A percentile compares a stretch with the other conserved stretches of the same genome.
Conservation (phyloP, 129 eudicot species). For the sunflower (Helianthus annuus) region DNA sequence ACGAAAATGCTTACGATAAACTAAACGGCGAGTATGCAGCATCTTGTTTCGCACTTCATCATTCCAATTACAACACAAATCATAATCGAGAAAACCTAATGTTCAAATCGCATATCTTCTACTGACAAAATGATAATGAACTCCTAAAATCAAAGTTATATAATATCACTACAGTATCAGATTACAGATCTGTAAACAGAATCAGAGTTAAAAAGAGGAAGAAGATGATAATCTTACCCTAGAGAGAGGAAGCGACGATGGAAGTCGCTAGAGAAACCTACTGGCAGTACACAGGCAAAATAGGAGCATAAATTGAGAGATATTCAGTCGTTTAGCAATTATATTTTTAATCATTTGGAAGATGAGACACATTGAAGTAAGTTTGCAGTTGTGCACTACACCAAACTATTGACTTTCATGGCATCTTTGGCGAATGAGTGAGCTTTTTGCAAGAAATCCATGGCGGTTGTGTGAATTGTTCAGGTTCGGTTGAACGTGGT, state of each 20-base stretch:
- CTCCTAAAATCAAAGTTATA: no score
- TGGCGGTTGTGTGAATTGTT: slow-evolving; percentile 24
- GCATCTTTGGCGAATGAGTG: slow-evolving; percentile 80
- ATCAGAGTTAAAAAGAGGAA: background rate
- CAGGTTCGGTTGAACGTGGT: slow-evolving; percentile 13
- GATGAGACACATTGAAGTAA: background rate
- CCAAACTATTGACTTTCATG: background rate
- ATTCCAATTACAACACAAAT: no score
- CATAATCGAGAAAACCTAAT: no score
- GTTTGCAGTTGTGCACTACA: background rate
- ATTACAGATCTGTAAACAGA: background rate
- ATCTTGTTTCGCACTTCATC: no score
- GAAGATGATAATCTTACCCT: background rate
- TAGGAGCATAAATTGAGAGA: background rate
- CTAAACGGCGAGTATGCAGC: no score
- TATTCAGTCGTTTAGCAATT: background rate
- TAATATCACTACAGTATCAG: background rate
- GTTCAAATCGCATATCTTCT: no score
- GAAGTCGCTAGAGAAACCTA: no score
- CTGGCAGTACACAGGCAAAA: background rate
- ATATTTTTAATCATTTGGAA: background rate
- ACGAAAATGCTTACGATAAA: no score
- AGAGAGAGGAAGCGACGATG: background rate
- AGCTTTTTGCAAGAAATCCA: slow-evolving; percentile 89
- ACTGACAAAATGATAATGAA: no score